phyloP scores from a whole-genome alignment of 805 yeast species.

The Kodamaea sagamina region DNA sequence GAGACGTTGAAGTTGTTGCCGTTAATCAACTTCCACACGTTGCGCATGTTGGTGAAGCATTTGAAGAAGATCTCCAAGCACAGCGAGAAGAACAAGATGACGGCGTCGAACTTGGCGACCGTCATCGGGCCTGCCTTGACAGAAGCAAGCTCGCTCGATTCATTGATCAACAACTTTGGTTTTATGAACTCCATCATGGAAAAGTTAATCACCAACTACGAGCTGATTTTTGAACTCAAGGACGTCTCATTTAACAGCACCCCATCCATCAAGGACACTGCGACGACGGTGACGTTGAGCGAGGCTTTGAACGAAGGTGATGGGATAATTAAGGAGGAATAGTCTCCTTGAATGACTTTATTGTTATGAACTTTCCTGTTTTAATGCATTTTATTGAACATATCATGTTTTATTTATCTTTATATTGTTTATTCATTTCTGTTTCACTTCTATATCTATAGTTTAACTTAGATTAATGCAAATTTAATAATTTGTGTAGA shows the following conservation, averaged over 20 bases:
- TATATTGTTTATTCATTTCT: neutral
- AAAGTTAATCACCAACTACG: constrained; percentile 47
- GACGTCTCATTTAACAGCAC: neutral
- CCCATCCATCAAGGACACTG: constrained; percentile 1
- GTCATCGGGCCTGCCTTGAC: constrained; percentile 72
- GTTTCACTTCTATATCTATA: constrained; percentile 4
- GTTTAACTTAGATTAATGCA: constrained; percentile 4
- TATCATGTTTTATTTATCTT: constrained; percentile 3
- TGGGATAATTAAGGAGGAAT: constrained; percentile 5
- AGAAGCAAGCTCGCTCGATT: constrained; percentile 53
- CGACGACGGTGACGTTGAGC: constrained; percentile 1
- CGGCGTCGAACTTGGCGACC: constrained; percentile 84
- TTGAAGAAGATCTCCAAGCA: constrained; percentile 66
- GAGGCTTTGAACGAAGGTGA: constrained; percentile 10
- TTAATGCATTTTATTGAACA: constrained; percentile 6
- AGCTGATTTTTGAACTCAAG: constrained; percentile 34
- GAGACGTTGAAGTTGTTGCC: constrained; percentile 54
- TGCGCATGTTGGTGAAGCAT: constrained; percentile 69
- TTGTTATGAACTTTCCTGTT: constrained; percentile 3
- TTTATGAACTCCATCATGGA: constrained; percentile 56
- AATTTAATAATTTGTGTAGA: neutral
- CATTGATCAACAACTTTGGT: constrained; percentile 51
- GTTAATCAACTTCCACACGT: constrained; percentile 60
- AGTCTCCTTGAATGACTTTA: neutral
- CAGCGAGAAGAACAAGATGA: constrained; percentile 78